These are phyloP conservation scores for Yamadazyma membranifaciens DNA, from an alignment of 1,139 yeast genomes.

Conservation along the genomic window DNA sequence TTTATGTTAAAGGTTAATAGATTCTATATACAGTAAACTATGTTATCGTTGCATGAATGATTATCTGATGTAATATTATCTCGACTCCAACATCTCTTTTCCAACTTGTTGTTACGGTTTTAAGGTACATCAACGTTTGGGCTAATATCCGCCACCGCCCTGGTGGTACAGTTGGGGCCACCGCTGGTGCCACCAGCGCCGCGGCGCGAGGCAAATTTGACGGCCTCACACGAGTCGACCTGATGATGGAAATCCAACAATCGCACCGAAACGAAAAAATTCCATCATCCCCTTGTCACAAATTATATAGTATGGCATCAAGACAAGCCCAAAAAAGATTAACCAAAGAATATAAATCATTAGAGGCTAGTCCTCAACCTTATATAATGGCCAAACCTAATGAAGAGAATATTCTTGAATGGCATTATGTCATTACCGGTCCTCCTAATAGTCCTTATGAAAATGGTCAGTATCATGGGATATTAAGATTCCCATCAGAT, in stretches of 20 bases:
- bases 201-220: no score
- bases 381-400: constrained; percentile 77
- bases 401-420: constrained; percentile 69
- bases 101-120: no score
- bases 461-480: constrained; percentile 88
- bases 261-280: not conserved
- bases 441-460: constrained; percentile 87
- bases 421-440: constrained; percentile 82
- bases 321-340: constrained; percentile 44
- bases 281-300: not conserved
- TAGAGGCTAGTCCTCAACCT: constrained; percentile 77
- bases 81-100: no score
- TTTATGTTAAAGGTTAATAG: no score
- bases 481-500: constrained; percentile 79
- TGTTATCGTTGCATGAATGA: no score
- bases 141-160: no score
- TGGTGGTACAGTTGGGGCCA: no score
- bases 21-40: no score
- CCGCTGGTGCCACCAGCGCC: no score
- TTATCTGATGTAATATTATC: no score
- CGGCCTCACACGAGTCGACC: no score
- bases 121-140: no score
- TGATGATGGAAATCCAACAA: not conserved
- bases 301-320: constrained; percentile 7
- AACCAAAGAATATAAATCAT: constrained; percentile 75